Conservation (phyloP, 2,329 filamentous ascomycete species). For the Fusarium torreyae region DNA sequence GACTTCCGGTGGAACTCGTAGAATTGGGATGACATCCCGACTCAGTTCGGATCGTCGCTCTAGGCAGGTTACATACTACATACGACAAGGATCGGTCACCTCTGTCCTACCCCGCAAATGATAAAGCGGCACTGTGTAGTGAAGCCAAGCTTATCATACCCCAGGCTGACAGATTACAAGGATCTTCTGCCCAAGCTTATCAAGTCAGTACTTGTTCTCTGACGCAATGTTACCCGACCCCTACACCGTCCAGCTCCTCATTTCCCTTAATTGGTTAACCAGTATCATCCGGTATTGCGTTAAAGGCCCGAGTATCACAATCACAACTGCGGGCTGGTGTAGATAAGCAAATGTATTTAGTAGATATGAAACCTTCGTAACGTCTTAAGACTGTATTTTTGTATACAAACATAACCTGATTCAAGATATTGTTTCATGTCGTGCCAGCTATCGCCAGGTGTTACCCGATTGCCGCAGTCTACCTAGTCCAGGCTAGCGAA, state of each 20-base stretch:
- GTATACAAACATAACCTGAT: too few relatives aligned
- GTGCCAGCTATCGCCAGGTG: too few relatives aligned
- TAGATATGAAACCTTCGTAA: too few relatives aligned
- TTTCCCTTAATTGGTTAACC: too few relatives aligned
- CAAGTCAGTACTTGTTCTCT: too few relatives aligned
- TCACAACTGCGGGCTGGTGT: too few relatives aligned
- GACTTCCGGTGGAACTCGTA: slow-evolving; percentile 2
- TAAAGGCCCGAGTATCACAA: too few relatives aligned
- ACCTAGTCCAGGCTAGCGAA: not conserved
- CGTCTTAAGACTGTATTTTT: too few relatives aligned
- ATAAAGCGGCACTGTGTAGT: not conserved
- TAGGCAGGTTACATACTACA: slow-evolving; percentile 6
- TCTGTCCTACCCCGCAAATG: not conserved
- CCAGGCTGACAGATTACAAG: not conserved
- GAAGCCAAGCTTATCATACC: not conserved
- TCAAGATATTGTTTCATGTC: too few relatives aligned
- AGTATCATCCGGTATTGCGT: too few relatives aligned
- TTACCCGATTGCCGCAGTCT: not conserved
- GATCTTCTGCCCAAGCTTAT: too few relatives aligned
- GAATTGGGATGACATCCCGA: not conserved
- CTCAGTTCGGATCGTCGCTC: slow-evolving; percentile 3
- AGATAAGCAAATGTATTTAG: too few relatives aligned
- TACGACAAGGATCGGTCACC: not conserved
- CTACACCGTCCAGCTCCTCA: not conserved
- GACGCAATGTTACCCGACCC: not conserved